A percentile compares a stretch with the other conserved stretches of the same genome.
These are phyloP conservation scores for Dipteronia dyeriana DNA, from an alignment of 345 rosid genomes.

Conservation along the genomic window DNA sequence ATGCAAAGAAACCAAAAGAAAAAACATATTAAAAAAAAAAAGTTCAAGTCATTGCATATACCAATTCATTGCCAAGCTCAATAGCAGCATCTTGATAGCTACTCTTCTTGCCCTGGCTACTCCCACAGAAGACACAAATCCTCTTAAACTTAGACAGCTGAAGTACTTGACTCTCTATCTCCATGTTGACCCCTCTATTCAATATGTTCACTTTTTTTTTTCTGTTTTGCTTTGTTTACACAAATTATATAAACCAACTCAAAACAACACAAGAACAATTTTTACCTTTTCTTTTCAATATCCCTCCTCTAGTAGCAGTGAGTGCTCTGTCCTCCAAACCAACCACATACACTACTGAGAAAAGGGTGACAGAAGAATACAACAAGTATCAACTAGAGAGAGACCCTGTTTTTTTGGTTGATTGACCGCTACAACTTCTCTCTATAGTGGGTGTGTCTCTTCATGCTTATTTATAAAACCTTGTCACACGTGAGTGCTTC, in stretches of 20 bases:
- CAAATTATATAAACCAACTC: constrained; percentile 3
- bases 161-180: constrained; percentile 40
- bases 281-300: too few species aligned
- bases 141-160: constrained; percentile 62
- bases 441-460: background rate
- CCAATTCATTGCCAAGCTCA: constrained; percentile 85
- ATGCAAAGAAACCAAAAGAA: background rate
- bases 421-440: constrained; percentile 21
- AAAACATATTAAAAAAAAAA: constrained; percentile 8
- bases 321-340: constrained; percentile 11
- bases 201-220: background rate
- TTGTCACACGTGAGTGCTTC: constrained; percentile 62
- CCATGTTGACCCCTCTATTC: constrained; percentile 37
- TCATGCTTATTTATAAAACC: constrained; percentile 43
- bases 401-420: constrained; percentile 2
- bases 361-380: background rate
- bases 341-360: background rate
- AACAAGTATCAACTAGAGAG: constrained; percentile 23
- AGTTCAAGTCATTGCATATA: constrained; percentile 23
- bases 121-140: constrained; percentile 88
- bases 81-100: constrained; percentile 91
- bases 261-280: background rate
- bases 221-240: background rate
- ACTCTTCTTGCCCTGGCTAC: constrained; percentile 81
- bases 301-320: background rate